These are phyloP conservation scores for Hyphodiscus hymeniophilus DNA, from an alignment of 495 filamentous ascomycete species.

Conservation along the genomic window DNA sequence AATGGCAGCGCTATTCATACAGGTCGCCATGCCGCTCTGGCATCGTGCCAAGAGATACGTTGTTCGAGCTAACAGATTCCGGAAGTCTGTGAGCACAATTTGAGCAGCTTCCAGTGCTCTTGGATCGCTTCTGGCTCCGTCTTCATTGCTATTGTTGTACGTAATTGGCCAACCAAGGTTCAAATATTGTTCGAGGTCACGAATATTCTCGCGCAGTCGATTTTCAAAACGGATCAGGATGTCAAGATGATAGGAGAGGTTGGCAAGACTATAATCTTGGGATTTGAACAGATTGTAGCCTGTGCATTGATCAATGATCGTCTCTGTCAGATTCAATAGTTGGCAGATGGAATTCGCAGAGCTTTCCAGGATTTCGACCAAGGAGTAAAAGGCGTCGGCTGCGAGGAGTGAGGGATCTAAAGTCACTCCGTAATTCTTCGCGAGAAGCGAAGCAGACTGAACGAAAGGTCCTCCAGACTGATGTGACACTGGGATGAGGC, in stretches of 20 bases:
- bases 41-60: slow-evolving; percentile 13
- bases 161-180: no score
- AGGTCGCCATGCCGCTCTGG: slow-evolving; percentile 17
- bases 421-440: slow-evolving; percentile 14
- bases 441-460: slow-evolving; percentile 15
- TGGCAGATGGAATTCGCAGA: slow-evolving; percentile 20
- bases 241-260: no score
- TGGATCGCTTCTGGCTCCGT: background rate
- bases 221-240: background rate
- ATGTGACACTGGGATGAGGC: slow-evolving; percentile 1
- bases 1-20: slow-evolving; percentile 22
- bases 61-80: slow-evolving; percentile 12
- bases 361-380: slow-evolving; percentile 22
- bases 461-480: background rate
- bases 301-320: slow-evolving; percentile 12
- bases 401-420: slow-evolving; percentile 11
- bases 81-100: slow-evolving; percentile 22
- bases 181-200: background rate
- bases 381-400: slow-evolving; percentile 23
- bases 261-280: no score
- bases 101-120: background rate
- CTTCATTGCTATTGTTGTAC: background rate
- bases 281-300: slow-evolving; percentile 15
- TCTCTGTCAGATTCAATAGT: slow-evolving; percentile 24
- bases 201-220: background rate